Base-by-base conservation (phyloP, 2,329 filamentous ascomycete species). In the Alternaria sp. region DNA sequence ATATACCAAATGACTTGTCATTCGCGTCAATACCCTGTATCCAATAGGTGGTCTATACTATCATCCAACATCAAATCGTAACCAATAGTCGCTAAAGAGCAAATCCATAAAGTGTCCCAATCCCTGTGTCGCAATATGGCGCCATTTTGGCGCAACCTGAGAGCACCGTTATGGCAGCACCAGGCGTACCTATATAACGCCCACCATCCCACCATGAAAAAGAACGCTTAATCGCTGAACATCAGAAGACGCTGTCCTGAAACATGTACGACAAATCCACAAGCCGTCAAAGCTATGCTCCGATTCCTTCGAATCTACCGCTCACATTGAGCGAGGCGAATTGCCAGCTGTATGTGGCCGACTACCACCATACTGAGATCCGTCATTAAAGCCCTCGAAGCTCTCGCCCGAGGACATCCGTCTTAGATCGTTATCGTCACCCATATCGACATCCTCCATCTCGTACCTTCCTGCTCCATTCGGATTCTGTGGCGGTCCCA, bases 331-430 rank as follows among this genome's bases (percentile, higher is more conserved):
- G 27, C 58, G 62, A 11, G 70, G 70, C 32, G 70, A 73, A 22
- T 66, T 68, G 6, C 54, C 68, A 5, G 64, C 66, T 38, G 66
- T 70, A 14, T 70, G 68, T 32, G 59, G 64, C 34, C 70, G 55
- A 38, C 71, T 71, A n/a, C 62, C 68, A 14, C 62, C 68, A 61
- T 70, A 74, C 48, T 68, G 69, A 51, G 62, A 71, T 28, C 64
- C 70, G 22, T 72, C 72, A 27, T 71, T 68, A 52, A 76, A 76
- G 0, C 75, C 75, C 18, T 73, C 66, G 55, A 77, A 78, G 57
- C 75, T 77, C 32, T 74, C 68, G 8, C 63, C 69, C n/a, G 66
- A 70, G 40, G 62, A 60, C 32, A 64, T 67, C 22, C 71, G 41
- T 49, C 59, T 65, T 20, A 74, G 54, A 25, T 70, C 70, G 9